Base-by-base conservation (phyloP, 257 asterid species). In the Fraxinus quadrangulata region DNA sequence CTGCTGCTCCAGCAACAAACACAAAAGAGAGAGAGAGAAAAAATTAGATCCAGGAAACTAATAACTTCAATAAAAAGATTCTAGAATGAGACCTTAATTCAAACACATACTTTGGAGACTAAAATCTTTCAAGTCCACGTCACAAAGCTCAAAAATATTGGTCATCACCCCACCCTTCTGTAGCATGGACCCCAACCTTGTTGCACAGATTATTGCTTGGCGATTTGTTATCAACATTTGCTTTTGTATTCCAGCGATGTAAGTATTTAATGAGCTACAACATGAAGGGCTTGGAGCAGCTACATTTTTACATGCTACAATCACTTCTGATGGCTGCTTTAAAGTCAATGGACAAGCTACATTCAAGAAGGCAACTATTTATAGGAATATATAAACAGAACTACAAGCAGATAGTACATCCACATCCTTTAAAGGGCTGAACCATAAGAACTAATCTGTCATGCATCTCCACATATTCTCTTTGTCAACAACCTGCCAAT, bases 211-310 rank as follows among this genome's bases (percentile, higher is more conserved):
- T 79, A 96, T 96, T 54, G 98, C 99, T 79, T 96, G 99, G 63
- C 92, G 86, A 81, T 93, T 96, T 17, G 99, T 96, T 78, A 96
- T 93, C 87, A 96, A 77, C 98, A 96, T 95, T 85, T 95, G 97
- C 87, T 81, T 90, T 69, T 93, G 99, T 76, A 96, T 75, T 28
- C 96, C 90, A 5, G 87, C 90, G 36, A 93, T 89, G 81, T 92
- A 93, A 8, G 88, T 82, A 79, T 84, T 93, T 72, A 96, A 83
- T 33, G 98, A 86, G 85, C 92, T 89, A 81, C 99, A 96, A 82
- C 99, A 96, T 72, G 96, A 96, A 74, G 96, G 96, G 77, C 89
- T 92, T 2, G 98, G 95, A 79, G 95, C 96, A 71, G 92, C 92
- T 72, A 87, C 86, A 79, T 88, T 90, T 69, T 83, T 91, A 85